These are phyloP conservation scores for Neonectria faginata DNA, from an alignment of 2,329 filamentous ascomycete species.

Conservation along the genomic window DNA sequence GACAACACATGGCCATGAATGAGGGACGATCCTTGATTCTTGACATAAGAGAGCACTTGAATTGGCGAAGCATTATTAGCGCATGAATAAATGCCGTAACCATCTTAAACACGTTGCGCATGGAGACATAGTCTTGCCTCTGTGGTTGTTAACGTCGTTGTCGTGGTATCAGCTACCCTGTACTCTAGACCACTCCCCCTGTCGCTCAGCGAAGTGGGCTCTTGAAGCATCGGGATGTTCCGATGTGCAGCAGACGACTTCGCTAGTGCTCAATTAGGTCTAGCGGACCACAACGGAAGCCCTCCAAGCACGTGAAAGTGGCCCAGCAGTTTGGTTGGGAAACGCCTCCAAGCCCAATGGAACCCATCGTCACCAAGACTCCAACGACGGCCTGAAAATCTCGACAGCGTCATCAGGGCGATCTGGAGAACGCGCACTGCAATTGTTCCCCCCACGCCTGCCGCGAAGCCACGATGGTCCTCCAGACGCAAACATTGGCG, in stretches of 20 bases:
- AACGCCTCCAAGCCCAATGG: slow-evolving; percentile 8
- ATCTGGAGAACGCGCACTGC: not conserved
- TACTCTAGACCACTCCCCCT: not conserved
- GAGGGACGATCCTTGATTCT: not conserved
- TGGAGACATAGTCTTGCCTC: not conserved
- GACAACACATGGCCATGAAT: slow-evolving; percentile 18
- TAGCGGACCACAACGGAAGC: slow-evolving; percentile 14
- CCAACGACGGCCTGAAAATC: not conserved
- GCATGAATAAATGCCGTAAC: slow-evolving; percentile 1
- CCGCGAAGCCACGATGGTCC: not conserved
- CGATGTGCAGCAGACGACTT: slow-evolving; percentile 28
- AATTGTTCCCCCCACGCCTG: not conserved
- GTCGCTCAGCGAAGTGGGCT: not conserved
- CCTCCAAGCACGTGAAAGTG: slow-evolving; percentile 43
- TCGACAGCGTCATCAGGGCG: not conserved
- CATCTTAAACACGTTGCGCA: not conserved
- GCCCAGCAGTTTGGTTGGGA: slow-evolving; percentile 42
- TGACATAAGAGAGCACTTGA: not conserved
- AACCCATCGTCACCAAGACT: slow-evolving; percentile 8
- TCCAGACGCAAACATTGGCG: slow-evolving; percentile 13
- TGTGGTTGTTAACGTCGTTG: not conserved
- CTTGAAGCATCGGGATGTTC: slow-evolving; percentile 26
- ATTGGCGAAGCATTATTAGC: slow-evolving; percentile 1
- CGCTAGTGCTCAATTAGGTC: slow-evolving; percentile 8
- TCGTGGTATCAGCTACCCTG: not conserved